Percentiles rank a stretch among this genome's conserved stretches.
phyloP scores from a whole-genome alignment of 2,329 filamentous ascomycete species.

The Parastagonospora avenae region DNA sequence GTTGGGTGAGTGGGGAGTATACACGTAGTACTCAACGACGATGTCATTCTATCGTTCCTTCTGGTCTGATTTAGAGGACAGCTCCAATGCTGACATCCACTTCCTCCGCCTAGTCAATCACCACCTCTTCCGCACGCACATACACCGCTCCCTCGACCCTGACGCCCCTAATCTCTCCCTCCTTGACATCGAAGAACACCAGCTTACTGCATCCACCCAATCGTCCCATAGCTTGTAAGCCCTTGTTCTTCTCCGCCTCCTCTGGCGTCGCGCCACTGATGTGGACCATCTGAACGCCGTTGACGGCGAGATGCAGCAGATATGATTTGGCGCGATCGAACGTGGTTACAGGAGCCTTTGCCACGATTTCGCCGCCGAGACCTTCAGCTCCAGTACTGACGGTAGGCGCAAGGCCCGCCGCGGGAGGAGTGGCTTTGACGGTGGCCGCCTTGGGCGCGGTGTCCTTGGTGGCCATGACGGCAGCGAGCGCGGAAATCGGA shows the following conservation, averaged over 20 bases:
- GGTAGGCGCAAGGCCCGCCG: too few relatives aligned
- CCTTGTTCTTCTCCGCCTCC: neutral
- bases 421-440: too few relatives aligned
- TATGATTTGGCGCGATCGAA: too few relatives aligned
- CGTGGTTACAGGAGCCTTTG: too few relatives aligned
- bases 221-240: neutral
- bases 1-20: neutral
- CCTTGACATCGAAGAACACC: neutral
- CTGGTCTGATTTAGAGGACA: neutral
- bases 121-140: neutral
- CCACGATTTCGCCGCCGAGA: too few relatives aligned
- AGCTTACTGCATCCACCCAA: neutral
- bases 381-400: too few relatives aligned
- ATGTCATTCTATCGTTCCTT: neutral
- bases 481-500: too few relatives aligned
- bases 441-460: too few relatives aligned
- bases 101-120: neutral
- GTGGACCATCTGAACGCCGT: neutral
- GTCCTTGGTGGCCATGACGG: too few relatives aligned
- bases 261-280: neutral
- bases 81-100: neutral
- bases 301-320: neutral
- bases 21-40: neutral
- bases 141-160: neutral
- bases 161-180: neutral